Percentiles rank a stretch among this genome's conserved stretches.
phyloP scores from a whole-genome alignment of 2,329 filamentous ascomycete species.

The Hypoxylon sp. region DNA sequence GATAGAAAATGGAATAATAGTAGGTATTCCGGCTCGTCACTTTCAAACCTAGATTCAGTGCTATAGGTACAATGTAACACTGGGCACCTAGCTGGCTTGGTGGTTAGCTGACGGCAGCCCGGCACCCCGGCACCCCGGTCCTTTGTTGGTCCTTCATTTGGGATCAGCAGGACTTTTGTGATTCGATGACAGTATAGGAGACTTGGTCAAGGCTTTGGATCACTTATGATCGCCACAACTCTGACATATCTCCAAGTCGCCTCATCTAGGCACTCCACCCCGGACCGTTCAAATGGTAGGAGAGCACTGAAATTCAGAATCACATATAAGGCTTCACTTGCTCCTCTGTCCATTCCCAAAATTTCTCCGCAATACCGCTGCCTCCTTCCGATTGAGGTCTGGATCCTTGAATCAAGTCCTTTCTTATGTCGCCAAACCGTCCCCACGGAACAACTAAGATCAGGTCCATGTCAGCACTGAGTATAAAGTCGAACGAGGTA shows the following conservation, averaged over 20 bases:
- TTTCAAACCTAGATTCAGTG: too few species aligned
- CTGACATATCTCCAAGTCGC: conserved; percentile 4
- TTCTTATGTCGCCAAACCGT: conserved; percentile 53
- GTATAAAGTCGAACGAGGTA: neutral
- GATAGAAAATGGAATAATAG: neutral
- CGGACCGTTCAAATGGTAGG: conserved; percentile 5
- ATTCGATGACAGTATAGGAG: neutral
- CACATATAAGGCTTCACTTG: conserved; percentile 54
- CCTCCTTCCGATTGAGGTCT: conserved; percentile 57
- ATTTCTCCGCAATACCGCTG: conserved; percentile 56
- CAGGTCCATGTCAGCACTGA: conserved; percentile 24
- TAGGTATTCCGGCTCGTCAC: neutral
- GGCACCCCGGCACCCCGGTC: too few species aligned
- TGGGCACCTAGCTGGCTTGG: too few species aligned
- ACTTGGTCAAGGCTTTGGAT: too few species aligned
- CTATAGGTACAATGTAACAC: too few species aligned
- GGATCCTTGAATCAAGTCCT: conserved; percentile 54
- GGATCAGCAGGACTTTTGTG: conserved; percentile 17
- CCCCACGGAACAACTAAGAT: conserved; percentile 64
- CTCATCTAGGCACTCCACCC: neutral
- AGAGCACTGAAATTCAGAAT: conserved; percentile 9
- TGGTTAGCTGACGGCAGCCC: too few species aligned
- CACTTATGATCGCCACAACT: neutral
- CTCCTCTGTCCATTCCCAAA: conserved; percentile 64
- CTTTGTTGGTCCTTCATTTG: conserved; percentile 17